These are phyloP conservation scores for Cucurbita pepo DNA, from an alignment of 306 rosid species.

Conservation along the genomic window DNA sequence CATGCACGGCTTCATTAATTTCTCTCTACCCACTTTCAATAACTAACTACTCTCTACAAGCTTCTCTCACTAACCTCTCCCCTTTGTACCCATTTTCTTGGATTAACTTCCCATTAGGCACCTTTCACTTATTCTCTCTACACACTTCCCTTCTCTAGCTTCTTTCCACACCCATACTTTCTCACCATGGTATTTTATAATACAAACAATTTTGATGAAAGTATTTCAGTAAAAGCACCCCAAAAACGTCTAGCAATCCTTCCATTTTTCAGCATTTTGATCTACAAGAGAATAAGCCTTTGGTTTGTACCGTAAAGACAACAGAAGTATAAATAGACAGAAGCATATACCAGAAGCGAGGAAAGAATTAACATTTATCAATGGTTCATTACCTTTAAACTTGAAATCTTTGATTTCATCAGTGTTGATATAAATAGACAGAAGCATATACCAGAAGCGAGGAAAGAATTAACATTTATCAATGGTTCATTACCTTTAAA, in stretches of 20 bases:
- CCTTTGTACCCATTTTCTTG: background rate
- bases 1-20: background rate
- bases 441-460: background rate
- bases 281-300: background rate
- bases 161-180: background rate
- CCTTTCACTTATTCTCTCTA: background rate
- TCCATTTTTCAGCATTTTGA: background rate
- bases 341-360: background rate
- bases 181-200: no score
- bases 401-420: slow-evolving; percentile 61
- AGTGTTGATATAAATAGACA: slow-evolving; percentile 36
- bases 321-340: background rate
- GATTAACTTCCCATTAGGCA: background rate
- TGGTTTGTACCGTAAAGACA: background rate
- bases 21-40: background rate
- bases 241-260: background rate
- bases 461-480: background rate
- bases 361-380: background rate
- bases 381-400: slow-evolving; percentile 34
- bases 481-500: slow-evolving; percentile 34
- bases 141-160: no score
- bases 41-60: background rate
- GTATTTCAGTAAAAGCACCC: background rate
- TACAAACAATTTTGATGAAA: background rate
- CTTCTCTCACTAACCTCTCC: background rate